These are phyloP conservation scores for Coniochaeta sp. DNA, from an alignment of 2,329 filamentous ascomycete genomes.

Conservation along the genomic window DNA sequence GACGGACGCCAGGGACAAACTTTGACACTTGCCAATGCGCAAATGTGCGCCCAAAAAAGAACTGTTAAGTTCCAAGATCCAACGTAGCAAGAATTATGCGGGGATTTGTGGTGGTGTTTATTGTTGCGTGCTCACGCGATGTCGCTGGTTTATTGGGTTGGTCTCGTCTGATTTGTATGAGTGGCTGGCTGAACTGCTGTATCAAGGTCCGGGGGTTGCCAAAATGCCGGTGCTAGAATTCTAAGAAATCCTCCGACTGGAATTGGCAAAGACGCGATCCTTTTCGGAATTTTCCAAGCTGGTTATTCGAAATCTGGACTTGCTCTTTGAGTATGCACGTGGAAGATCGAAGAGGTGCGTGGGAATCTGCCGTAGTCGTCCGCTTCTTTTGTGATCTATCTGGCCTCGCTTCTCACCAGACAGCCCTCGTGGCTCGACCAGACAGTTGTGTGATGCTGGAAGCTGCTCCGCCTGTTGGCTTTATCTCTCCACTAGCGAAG, in stretches of 20 bases:
- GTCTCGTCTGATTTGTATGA: no score
- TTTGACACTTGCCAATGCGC: not conserved
- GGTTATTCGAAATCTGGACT: not conserved
- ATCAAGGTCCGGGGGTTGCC: not conserved
- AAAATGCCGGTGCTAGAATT: not conserved
- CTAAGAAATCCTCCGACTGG: no score
- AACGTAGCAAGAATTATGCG: not conserved
- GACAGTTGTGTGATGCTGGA: no score
- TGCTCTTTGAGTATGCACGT: no score
- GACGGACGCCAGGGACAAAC: not conserved
- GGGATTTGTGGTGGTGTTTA: not conserved
- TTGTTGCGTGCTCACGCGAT: not conserved
- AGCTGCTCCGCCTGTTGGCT: not conserved
- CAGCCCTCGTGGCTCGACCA: no score
- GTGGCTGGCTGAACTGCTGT: not conserved
- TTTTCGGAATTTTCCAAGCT: not conserved
- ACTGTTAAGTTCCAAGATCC: not conserved
- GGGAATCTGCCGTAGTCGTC: no score
- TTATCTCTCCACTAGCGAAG: not conserved
- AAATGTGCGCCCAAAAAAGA: not conserved
- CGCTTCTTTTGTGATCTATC: no score
- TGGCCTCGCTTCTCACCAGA: no score
- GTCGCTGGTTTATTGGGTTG: no score
- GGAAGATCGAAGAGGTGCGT: no score
- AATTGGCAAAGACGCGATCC: no score